Conservation (phyloP, 2,329 filamentous ascomycete genomes). For the Whalleya microplaca region DNA sequence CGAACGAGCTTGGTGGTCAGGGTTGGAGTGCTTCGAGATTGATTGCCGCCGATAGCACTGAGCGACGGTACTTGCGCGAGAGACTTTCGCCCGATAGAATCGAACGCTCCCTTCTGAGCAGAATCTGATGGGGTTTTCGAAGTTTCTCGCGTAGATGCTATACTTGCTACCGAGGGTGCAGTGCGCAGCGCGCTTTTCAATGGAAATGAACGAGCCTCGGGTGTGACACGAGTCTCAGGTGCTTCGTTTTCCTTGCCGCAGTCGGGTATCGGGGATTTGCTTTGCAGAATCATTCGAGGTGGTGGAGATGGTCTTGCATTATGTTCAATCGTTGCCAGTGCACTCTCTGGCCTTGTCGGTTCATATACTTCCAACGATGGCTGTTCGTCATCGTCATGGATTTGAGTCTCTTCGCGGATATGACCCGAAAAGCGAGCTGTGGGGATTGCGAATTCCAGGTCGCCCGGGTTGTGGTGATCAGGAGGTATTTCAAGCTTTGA, state of each 20-base stretch:
- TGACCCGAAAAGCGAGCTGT: conserved; percentile 41
- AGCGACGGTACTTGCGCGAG: conserved; percentile 24
- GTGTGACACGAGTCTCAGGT: conserved; percentile 6
- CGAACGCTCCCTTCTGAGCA: conserved; percentile 6
- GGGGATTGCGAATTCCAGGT: conserved; percentile 22
- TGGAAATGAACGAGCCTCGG: conserved; percentile 6
- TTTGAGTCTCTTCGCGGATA: conserved; percentile 54
- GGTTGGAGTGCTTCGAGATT: conserved; percentile 4
- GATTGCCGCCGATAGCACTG: conserved; percentile 18
- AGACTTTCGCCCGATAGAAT: conserved; percentile 11
- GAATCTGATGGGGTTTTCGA: not conserved
- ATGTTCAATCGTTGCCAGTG: conserved; percentile 7
- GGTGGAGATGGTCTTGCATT: conserved; percentile 5
- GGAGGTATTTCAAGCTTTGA: conserved; percentile 48
- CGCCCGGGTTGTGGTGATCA: conserved; percentile 1
- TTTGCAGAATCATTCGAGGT: not conserved
- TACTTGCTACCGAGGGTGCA: conserved; percentile 15
- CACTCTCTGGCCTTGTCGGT: conserved; percentile 13
- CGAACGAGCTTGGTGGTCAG: conserved; percentile 21
- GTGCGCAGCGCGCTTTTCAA: conserved; percentile 16
- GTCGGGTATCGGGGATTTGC: not conserved
- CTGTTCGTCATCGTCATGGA: conserved; percentile 43
- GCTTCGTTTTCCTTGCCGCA: conserved; percentile 19
- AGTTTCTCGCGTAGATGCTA: conserved; percentile 4
- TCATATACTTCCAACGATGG: conserved; percentile 18